These are phyloP conservation scores for Chlamydomonas schloesseri DNA, from an alignment of 139 green algal species.

Conservation along the genomic window DNA sequence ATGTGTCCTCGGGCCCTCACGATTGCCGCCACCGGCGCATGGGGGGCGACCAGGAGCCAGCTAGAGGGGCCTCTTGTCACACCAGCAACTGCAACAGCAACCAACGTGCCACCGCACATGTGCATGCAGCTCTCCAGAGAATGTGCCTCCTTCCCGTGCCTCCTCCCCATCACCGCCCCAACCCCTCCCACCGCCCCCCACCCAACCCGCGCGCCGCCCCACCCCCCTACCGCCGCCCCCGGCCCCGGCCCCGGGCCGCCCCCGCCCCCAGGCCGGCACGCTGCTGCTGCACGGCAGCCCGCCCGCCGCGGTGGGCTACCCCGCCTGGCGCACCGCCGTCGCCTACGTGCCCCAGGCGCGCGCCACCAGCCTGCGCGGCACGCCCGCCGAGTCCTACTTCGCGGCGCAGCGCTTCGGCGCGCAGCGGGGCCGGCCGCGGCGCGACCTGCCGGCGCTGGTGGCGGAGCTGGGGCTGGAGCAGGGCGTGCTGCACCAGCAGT, in stretches of 20 bases:
- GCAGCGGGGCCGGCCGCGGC: constrained; percentile 58
- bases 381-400: constrained; percentile 83
- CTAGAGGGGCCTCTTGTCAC: no score
- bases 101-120: no score
- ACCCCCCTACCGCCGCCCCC: neutral
- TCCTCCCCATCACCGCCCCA: no score
- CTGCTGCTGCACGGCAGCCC: constrained; percentile 20
- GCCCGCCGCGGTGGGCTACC: constrained; percentile 55
- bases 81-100: no score
- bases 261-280: neutral
- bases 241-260: neutral
- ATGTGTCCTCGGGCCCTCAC: neutral
- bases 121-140: no score
- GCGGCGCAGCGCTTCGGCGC: constrained; percentile 65
- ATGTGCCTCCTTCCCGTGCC: no score
- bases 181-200: no score
- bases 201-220: no score
- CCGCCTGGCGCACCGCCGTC: constrained; percentile 60
- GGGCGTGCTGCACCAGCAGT: constrained; percentile 78
- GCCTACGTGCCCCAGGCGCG: constrained; percentile 82
- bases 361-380: constrained; percentile 72
- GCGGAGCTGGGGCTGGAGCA: constrained; percentile 81
- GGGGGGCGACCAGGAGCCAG: no score
- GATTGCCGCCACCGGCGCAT: neutral
- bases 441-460: constrained; percentile 79